Evolutionary conservation across 805 yeast species (phyloP), one percentile per base, ranked within the genome.

Genomic region (Hanseniaspora osmophila): DNA sequence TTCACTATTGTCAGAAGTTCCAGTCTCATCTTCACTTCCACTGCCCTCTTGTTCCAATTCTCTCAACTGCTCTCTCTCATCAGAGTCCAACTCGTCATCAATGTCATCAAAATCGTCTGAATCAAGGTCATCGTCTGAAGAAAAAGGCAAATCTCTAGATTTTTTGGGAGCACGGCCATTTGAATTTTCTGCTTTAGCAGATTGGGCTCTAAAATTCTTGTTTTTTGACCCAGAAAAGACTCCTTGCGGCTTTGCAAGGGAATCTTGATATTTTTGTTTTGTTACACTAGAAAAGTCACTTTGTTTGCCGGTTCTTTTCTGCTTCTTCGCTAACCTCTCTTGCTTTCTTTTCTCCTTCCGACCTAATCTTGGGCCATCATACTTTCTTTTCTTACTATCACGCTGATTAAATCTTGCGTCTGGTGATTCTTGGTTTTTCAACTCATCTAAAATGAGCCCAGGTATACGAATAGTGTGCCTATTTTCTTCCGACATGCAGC

Each of bases 401-500:
- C 15, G 45, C 51, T 51, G 41, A 10, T 46, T 42, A 22, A 54
- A 54, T 10, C 47, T 42, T 5, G 52, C 46, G 41, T 67, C 64
- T 37, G 64, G 66, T 30, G 66, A 73, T 17, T 74, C 73, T 19
- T 55, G 59, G n/a, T 47, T 53, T 52, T 57, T 72, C 64, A 77
- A 64, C 57, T 74, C 75, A 50, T 78, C 80, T 41, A 77, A 55
- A 15, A 77, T 56, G 33, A 60, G 53, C 1, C 78, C 79, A 1
- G 83, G 83, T 18, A 77, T 61, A 47, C 76, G 66, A 44, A 75
- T 76, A n/a, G 67, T 72, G 50, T 72, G 75, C 19, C 37, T 46
- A n/a, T 42, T 41, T 6, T 22, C 40, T 16, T 27, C 32, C 9
- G 19, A 33, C 16, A 29, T 44, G 10, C 15, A 22, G 27, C 27